Evolutionary conservation across 2,329 filamentous ascomycete genomes (phyloP).

Genomic region (Fusarium hostae): DNA sequence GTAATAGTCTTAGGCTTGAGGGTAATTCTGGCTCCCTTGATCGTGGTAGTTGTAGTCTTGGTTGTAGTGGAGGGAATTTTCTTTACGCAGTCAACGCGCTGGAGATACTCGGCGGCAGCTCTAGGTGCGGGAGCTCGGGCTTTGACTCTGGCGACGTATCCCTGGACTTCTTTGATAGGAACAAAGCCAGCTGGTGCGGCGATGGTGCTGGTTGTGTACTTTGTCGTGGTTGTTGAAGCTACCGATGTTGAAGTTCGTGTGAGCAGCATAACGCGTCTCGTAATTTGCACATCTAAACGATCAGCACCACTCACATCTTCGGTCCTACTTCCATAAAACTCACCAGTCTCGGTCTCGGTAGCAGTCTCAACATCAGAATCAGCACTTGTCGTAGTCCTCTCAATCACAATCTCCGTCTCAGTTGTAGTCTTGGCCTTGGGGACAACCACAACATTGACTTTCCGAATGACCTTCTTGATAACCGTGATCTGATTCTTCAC

Average conservation of each 20-base stretch:
- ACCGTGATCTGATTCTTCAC: neutral
- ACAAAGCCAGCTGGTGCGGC: neutral
- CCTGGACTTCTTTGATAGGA: neutral
- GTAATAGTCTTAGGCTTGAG: neutral
- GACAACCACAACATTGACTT: neutral
- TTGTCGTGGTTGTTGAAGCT: neutral
- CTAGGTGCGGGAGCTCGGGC: neutral
- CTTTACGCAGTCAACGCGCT: constrained; percentile 3
- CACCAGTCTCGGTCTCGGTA: neutral
- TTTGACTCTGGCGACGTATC: neutral
- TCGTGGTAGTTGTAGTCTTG: neutral
- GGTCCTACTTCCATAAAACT: fast-evolving
- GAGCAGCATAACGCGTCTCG: neutral
- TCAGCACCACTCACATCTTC: neutral
- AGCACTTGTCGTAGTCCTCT: neutral
- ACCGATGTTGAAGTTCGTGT: neutral
- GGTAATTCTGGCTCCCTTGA: neutral
- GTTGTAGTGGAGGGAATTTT: neutral
- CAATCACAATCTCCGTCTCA: neutral
- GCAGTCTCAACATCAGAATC: neutral
- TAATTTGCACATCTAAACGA: neutral
- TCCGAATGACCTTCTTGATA: constrained; percentile 4
- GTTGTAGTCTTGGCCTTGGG: neutral
- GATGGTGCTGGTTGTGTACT: neutral
- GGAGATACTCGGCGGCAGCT: neutral